These are phyloP conservation scores for Alternaria arbusti DNA, from an alignment of 2,329 filamentous ascomycete genomes.

Conservation along the genomic window DNA sequence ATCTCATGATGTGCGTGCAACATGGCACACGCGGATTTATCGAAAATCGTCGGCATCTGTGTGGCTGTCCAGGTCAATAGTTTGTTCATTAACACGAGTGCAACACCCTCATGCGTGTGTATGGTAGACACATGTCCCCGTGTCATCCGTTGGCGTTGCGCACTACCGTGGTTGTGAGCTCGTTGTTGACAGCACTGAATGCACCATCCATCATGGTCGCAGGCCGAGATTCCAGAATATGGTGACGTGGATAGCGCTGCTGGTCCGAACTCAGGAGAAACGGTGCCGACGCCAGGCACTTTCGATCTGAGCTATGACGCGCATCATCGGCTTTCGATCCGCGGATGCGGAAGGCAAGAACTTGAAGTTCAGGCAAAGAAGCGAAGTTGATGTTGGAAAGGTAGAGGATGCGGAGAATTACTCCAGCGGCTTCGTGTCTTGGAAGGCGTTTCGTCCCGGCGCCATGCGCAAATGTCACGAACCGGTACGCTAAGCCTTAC, in stretches of 20 bases:
- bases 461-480: neutral
- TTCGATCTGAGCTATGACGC: conserved; percentile 17
- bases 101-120: neutral
- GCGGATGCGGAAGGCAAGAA: neutral
- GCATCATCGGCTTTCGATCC: conserved; percentile 2
- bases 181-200: neutral
- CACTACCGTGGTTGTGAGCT: neutral
- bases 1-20: conserved; percentile 1
- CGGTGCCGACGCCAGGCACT: conserved; percentile 17
- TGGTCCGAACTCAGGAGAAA: conserved; percentile 26
- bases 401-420: neutral
- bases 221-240: conserved; percentile 1
- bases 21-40: neutral
- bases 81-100: neutral
- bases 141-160: neutral
- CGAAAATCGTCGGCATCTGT: neutral
- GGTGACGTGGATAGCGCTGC: conserved; percentile 29
- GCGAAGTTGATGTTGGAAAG: neutral
- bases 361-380: neutral
- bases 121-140: conserved; percentile 3
- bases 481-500: neutral
- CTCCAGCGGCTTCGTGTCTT: conserved; percentile 8
- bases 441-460: neutral
- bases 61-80: neutral
- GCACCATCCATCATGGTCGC: conserved; percentile 8